Base-by-base conservation (phyloP, 371 early-diverging fungal genomes). In the Apophysomyces ossiformis region DNA sequence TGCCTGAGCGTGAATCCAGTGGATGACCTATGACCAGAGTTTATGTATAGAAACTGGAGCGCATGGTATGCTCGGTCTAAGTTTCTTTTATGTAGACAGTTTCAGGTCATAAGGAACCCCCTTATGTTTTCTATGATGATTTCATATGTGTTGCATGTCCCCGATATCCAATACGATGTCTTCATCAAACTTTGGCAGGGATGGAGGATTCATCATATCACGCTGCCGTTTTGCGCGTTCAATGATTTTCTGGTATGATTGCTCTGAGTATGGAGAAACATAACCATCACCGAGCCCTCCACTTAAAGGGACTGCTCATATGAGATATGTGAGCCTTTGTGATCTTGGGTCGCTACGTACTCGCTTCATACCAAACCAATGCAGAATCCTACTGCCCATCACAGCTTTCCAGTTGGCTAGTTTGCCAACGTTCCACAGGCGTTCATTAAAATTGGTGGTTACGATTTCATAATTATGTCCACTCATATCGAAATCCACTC, bases 401-500 rank as follows among this genome's bases (percentile, higher is more conserved):
- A 84, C 78, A 13, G 66, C 57, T 16, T 64, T 68, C 84, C 84
- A 84, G 35, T 84, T 84, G 8, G 70, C 57, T 15, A 61, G 60
- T 32, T 64, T 70, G 0, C 84, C 84, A 16, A 81, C 37, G 45
- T 84, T 76, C 76, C 79, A 87, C 7, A 87, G 67, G 26, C 75
- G 76, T 26, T 85, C 80, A 26, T 77, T 69, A 32, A 71, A 72
- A 5, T 73, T 71, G 3, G 82, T 76, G 1, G 73, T 64, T 32
- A 85, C 84, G 12, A 85, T 73, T 68, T 87, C 85, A 68, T 72
- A 78, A 38, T 70, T 77, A 11, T 66, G 68, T 5, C 85, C 85
- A 63, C 64, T 75, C 60, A 43, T 69, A 72, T 69, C 85, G 67
- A 72, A 85, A 37, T 77, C 87, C 46, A 69, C 81, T 59, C 77